phyloP scores from a whole-genome alignment of 352 stramenopile genomes.

The Lagenidium sp. region DNA sequence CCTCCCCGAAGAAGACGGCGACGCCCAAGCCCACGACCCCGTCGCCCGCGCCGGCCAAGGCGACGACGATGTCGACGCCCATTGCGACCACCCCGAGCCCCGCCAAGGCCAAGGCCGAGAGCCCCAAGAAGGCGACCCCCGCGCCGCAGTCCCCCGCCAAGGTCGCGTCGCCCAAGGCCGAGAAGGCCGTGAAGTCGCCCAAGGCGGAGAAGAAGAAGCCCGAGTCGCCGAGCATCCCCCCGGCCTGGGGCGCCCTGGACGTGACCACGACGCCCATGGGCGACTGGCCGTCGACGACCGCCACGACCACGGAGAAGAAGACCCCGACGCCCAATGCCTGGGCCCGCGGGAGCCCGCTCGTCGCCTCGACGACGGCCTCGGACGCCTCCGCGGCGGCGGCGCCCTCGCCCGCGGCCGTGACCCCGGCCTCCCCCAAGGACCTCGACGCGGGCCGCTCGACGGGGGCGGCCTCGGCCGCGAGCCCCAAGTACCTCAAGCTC shows the following conservation, averaged over 20 bases:
- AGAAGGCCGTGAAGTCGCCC: conserved; percentile 1
- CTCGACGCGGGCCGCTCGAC: conserved; percentile 25
- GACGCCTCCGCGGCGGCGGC: conserved; percentile 27
- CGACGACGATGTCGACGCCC: too few relatives aligned
- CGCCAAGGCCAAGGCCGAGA: conserved; percentile 9
- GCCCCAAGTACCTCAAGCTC: conserved; percentile 79
- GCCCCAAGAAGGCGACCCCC: conserved; percentile 16
- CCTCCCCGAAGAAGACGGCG: background rate
- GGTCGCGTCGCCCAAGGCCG: conserved; percentile 4
- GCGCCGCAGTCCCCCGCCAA: conserved; percentile 9
- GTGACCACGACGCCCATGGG: conserved; percentile 49
- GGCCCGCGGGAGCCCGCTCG: conserved; percentile 44
- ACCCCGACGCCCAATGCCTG: conserved; percentile 54
- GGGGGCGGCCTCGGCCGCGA: conserved; percentile 23
- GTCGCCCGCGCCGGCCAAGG: background rate
- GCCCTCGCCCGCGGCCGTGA: conserved; percentile 33
- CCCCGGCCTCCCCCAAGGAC: conserved; percentile 62
- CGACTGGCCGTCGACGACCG: conserved; percentile 41
- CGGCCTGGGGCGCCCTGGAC: conserved; percentile 62
- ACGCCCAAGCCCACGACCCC: background rate
- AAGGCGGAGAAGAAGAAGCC: conserved; percentile 16
- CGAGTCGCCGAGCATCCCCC: conserved; percentile 37
- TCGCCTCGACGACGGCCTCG: conserved; percentile 19
- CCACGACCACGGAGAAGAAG: conserved; percentile 32
- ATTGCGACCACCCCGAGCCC: background rate